Conservation (phyloP, 768 basidiomycete genomes). For the Tricholoma hemisulphureum region DNA sequence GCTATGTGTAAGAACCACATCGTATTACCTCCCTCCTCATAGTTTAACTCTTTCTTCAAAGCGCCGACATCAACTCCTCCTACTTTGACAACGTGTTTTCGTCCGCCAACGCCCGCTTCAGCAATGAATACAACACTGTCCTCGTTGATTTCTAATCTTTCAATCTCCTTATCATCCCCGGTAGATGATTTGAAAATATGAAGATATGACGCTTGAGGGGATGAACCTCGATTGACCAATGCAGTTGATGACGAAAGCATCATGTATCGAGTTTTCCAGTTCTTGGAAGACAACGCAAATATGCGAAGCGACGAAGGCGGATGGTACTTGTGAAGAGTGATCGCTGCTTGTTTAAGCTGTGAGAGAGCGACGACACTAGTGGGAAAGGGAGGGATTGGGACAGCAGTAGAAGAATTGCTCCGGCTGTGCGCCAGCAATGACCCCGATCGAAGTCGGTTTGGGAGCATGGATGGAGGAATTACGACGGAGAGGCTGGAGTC, state of each 20-base stretch:
- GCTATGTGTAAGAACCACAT: slow-evolving; percentile 74
- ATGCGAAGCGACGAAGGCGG: slow-evolving; percentile 67
- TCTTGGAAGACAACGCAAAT: slow-evolving; percentile 62
- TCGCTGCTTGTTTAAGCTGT: slow-evolving; percentile 52
- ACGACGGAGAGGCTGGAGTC: slow-evolving; percentile 35
- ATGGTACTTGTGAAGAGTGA: slow-evolving; percentile 64
- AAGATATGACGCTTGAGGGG: slow-evolving; percentile 53
- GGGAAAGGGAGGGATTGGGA: slow-evolving; percentile 61
- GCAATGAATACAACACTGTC: slow-evolving; percentile 75
- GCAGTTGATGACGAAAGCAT: slow-evolving; percentile 52
- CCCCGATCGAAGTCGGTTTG: slow-evolving; percentile 37
- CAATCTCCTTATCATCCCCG: slow-evolving; percentile 65
- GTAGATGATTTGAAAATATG: slow-evolving; percentile 70
- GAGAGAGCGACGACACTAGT: slow-evolving; percentile 48
- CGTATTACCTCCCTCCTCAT: slow-evolving; percentile 50
- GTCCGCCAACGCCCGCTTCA: slow-evolving; percentile 51
- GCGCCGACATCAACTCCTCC: slow-evolving; percentile 61
- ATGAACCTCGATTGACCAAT: slow-evolving; percentile 34
- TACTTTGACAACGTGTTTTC: slow-evolving; percentile 61
- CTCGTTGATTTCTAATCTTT: slow-evolving; percentile 74
- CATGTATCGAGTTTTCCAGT: slow-evolving; percentile 68
- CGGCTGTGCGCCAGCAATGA: slow-evolving; percentile 38
- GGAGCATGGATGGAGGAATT: slow-evolving; percentile 21
- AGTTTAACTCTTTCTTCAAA: slow-evolving; percentile 40
- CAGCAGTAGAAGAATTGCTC: slow-evolving; percentile 35